A percentile compares a stretch with the other conserved stretches of the same genome.
Evolutionary conservation across 768 basidiomycete genomes (phyloP).

Genomic region (Mycena sanguinolenta): DNA sequence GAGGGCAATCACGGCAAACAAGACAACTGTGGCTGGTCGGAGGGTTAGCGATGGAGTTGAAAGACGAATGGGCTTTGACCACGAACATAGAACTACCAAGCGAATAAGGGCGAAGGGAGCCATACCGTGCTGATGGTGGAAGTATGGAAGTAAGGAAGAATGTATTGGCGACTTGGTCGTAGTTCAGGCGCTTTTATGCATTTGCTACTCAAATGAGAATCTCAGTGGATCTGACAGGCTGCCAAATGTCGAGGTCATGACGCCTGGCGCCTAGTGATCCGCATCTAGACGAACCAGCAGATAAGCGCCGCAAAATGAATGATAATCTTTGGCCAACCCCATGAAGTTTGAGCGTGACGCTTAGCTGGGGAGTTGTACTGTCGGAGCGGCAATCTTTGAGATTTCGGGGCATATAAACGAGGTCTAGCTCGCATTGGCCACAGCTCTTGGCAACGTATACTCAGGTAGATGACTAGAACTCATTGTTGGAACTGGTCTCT

Average conservation of each 20-base stretch:
- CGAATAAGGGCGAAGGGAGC: not conserved
- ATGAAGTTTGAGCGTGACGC: no score
- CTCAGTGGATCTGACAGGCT: no score
- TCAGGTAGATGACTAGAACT: no score
- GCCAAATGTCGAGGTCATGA: not conserved
- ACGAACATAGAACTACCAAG: conserved; percentile 2
- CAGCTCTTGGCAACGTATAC: no score
- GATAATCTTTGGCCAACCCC: no score
- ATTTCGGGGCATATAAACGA: no score
- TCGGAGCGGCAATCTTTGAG: no score
- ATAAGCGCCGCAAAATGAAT: no score
- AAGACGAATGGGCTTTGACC: not conserved
- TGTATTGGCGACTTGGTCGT: not conserved
- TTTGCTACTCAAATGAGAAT: not conserved
- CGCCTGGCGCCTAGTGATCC: not conserved
- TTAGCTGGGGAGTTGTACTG: no score
- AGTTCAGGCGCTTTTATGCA: not conserved
- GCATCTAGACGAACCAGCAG: not conserved
- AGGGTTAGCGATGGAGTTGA: not conserved
- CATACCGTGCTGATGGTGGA: not conserved
- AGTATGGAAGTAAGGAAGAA: not conserved
- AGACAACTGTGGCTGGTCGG: not conserved
- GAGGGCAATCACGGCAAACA: conserved; percentile 1
- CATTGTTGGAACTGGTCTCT: no score
- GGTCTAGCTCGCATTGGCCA: no score